Conservation (phyloP, 352 stramenopile species). For the Phytophthora brassicae region DNA sequence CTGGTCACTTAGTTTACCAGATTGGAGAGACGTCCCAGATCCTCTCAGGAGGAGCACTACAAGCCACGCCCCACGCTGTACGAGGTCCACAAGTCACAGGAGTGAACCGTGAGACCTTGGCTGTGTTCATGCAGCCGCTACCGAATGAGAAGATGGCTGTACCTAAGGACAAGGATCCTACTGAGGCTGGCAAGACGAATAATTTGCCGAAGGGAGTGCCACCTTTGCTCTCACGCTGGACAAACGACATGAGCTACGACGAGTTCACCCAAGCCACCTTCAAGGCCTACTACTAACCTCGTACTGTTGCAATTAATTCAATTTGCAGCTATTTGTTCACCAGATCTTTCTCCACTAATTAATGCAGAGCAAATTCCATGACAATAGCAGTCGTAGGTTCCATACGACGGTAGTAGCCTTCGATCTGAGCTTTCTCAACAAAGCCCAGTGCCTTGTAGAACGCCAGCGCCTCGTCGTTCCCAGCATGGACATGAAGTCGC, state of each 20-base stretch:
- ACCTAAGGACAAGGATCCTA: conserved; percentile 40
- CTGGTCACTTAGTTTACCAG: conserved; percentile 91
- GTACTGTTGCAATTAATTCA: conserved; percentile 25
- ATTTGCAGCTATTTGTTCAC: too few species aligned
- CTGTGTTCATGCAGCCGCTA: conserved; percentile 97
- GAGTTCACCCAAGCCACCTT: conserved; percentile 92
- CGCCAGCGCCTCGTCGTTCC: conserved; percentile 57
- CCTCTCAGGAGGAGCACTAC: conserved; percentile 90
- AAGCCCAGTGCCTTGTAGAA: conserved; percentile 67
- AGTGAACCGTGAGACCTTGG: conserved; percentile 92
- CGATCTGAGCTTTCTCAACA: conserved; percentile 38
- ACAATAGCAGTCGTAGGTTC: conserved; percentile 56
- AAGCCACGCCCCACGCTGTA: conserved; percentile 92
- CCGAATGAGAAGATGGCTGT: conserved; percentile 82
- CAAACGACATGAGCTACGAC: conserved; percentile 88
- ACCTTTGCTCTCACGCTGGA: conserved; percentile 85
- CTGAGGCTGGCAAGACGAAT: conserved; percentile 60
- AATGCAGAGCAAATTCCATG: conserved; percentile 39
- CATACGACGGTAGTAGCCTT: conserved; percentile 70
- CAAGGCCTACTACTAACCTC: conserved; percentile 84
- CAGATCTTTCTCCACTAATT: not conserved
- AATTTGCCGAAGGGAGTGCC: conserved; percentile 82
- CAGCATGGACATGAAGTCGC: conserved; percentile 62
- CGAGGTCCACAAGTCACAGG: conserved; percentile 69
- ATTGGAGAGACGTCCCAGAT: conserved; percentile 97